Conservation (phyloP, 768 basidiomycete species). For the Paxillus involutus region DNA sequence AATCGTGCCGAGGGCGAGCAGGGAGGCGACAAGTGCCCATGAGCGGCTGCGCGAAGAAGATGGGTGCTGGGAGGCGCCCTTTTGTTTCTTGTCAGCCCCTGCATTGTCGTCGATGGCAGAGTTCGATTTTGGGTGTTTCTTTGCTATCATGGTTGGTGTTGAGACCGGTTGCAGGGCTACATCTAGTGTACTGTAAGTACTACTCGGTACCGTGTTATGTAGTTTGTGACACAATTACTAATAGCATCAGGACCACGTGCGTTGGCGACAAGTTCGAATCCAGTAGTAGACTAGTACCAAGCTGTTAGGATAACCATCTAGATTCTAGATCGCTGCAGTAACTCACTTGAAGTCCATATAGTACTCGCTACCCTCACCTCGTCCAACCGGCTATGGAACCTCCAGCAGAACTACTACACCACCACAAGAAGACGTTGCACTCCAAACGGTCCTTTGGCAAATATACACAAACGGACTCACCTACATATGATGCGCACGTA, state of each 20-base stretch:
- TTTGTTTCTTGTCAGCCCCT: background rate
- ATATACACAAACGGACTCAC: slow-evolving; percentile 65
- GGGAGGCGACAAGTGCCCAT: background rate
- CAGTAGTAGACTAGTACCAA: no score
- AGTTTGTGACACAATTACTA: no score
- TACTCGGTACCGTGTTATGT: no score
- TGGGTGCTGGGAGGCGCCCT: background rate
- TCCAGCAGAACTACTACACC: slow-evolving; percentile 22
- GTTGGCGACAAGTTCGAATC: no score
- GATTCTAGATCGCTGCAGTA: no score
- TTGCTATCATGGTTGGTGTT: background rate
- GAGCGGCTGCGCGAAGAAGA: background rate
- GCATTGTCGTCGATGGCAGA: background rate
- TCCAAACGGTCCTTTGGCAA: slow-evolving; percentile 70
- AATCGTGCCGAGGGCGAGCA: slow-evolving; percentile 9
- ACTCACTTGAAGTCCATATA: no score
- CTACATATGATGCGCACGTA: slow-evolving; percentile 73
- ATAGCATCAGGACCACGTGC: no score
- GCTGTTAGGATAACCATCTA: background rate
- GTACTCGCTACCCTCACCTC: no score
- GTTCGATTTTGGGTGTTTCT: background rate
- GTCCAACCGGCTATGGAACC: slow-evolving; percentile 18
- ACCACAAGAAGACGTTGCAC: slow-evolving; percentile 35
- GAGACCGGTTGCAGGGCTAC: no score
- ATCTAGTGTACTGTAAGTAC: no score